Evolutionary conservation across 2,329 filamentous ascomycete species (phyloP).

Genomic region (Penicillium decumbens): DNA sequence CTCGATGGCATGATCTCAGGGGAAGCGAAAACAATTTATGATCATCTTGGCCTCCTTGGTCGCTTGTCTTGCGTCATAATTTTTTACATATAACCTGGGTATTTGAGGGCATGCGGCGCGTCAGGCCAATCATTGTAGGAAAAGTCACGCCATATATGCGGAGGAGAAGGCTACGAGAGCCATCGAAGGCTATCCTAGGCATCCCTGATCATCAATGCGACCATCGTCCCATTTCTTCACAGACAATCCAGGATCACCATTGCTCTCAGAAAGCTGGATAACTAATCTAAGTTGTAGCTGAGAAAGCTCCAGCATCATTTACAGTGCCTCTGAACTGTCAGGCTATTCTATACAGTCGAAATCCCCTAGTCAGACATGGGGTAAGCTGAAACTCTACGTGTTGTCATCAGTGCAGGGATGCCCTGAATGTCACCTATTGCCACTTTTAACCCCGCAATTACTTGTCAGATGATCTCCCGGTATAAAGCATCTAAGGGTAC

Average conservation of each 20-base stretch:
- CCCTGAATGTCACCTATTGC: conserved; percentile 18
- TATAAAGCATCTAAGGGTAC: conserved; percentile 14
- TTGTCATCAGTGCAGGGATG: conserved; percentile 17
- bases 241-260: background rate
- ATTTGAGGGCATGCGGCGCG: background rate
- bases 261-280: background rate
- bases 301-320: background rate
- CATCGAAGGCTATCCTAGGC: conserved; percentile 7
- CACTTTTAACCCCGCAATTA: conserved; percentile 21
- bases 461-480: conserved; percentile 20
- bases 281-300: accelerated
- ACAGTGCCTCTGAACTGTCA: background rate
- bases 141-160: conserved; percentile 1
- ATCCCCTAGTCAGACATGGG: background rate
- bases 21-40: conserved; percentile 1
- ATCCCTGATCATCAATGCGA: conserved; percentile 1
- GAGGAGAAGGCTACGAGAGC: background rate
- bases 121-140: conserved; percentile 1
- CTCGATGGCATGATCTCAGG: conserved; percentile 4
- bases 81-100: conserved; percentile 3
- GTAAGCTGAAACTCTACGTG: conserved; percentile 9
- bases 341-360: background rate
- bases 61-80: conserved; percentile 9
- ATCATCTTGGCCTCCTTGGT: background rate
- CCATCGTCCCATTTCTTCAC: conserved; percentile 1